These are phyloP conservation scores for Gliomastix tumulicola DNA, from an alignment of 2,329 filamentous ascomycete species.

Conservation along the genomic window DNA sequence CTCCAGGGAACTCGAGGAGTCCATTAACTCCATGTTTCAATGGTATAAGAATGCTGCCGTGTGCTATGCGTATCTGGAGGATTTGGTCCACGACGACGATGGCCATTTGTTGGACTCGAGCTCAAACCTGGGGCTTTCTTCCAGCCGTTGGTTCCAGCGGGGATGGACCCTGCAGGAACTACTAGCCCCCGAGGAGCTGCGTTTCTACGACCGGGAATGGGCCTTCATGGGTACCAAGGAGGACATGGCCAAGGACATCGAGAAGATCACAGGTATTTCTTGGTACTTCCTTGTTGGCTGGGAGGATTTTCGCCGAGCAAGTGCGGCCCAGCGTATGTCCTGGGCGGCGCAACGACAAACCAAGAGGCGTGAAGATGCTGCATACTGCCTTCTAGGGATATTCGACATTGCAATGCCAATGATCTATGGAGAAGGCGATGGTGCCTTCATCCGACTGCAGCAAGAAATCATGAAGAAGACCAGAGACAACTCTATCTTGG, in stretches of 20 bases:
- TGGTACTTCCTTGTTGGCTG: neutral
- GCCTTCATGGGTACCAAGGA: neutral
- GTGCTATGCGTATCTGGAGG: constrained; percentile 8
- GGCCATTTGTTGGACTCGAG: no score
- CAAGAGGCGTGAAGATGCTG: constrained; percentile 12
- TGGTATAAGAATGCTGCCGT: constrained; percentile 6
- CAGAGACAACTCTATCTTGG: constrained; percentile 10
- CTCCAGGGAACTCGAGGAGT: constrained; percentile 6
- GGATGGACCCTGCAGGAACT: constrained; percentile 13
- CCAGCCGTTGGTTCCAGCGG: constrained; percentile 4
- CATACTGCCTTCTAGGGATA: constrained; percentile 18
- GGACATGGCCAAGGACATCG: neutral
- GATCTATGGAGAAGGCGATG: constrained; percentile 17
- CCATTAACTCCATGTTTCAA: constrained; percentile 10
- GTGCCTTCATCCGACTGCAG: constrained; percentile 11
- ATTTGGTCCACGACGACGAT: constrained; percentile 1
- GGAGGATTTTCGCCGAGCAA: neutral
- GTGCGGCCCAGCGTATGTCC: constrained; percentile 11
- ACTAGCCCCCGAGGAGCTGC: neutral
- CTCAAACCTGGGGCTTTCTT: no score
- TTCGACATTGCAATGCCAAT: constrained; percentile 18
- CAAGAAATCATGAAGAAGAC: constrained; percentile 9
- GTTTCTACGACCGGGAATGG: constrained; percentile 1
- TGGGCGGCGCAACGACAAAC: constrained; percentile 15
- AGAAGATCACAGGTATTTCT: neutral